Base-by-base conservation (phyloP, 75 land plant genomes). In the Picea glauca region DNA sequence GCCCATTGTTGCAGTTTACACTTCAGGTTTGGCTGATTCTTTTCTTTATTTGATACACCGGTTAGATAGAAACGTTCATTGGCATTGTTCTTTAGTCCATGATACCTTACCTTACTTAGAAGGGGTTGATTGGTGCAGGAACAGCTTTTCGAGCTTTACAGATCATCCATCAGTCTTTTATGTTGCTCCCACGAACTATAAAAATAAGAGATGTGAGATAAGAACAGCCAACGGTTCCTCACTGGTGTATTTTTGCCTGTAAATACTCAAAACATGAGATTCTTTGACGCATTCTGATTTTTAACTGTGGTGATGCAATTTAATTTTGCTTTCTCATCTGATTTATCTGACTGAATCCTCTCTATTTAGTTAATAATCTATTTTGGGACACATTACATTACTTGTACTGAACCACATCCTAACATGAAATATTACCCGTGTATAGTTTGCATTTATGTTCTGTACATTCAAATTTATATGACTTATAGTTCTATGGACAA, bases 1-100 rank as follows among this genome's bases (percentile, higher is more conserved):
- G 17, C 38, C 7, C 50, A 38, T 33, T 68, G 46, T 68, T 43
- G 7, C 6, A 38, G 7, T 40, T 13, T 35, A 43, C 46, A 17
- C 38, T 68, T 68, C n/a, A 35, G 72, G 72, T 13, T 17, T 33
- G 86, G 3, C 94, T 94, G 0, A 78, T 88, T 30, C 46, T 94
- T 43, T 90, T 93, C 35, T 90, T 88, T 61, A 68, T 87, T 30
- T 94, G 50, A 50, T 17, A 40, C 54, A 20, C 26, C 40, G 20
- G 21, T 40, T 70, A 21, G 73, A 35, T 21, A 70, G 20, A 20
- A 18, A 21, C 4, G 11, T 70, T 4, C 12, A 40, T 3, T 70
- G 74, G 74, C 54, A 70, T 46, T 43, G 20, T 70, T 70, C 54
- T 13, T 40, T 7, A 40, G 54, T 43, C 50, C 74, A 20, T 70